These are phyloP conservation scores for Fraxinus floribunda DNA, from an alignment of 305 asterid genomes.

Conservation along the genomic window DNA sequence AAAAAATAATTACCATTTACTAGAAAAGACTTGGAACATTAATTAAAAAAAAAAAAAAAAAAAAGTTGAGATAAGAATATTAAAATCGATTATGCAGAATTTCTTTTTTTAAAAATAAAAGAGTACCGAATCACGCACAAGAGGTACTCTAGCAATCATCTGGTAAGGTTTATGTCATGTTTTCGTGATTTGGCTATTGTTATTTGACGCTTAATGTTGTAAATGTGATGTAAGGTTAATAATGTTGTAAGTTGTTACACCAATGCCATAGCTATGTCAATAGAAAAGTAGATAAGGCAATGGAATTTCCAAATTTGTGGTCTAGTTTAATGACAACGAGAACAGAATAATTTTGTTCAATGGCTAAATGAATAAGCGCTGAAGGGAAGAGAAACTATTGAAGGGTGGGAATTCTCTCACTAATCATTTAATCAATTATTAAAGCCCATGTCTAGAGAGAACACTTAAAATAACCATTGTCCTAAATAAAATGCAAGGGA, in stretches of 20 bases:
- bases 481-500: neutral
- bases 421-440: neutral
- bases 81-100: neutral
- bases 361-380: neutral
- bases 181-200: neutral
- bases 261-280: neutral
- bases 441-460: neutral
- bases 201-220: neutral
- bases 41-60: neutral
- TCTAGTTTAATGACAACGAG: neutral
- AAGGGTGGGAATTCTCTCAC: neutral
- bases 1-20: neutral
- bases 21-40: neutral
- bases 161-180: neutral
- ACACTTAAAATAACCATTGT: neutral
- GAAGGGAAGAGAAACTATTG: neutral
- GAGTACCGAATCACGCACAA: neutral
- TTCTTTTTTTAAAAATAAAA: neutral
- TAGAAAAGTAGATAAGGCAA: neutral
- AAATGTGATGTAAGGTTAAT: neutral
- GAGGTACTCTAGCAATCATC: neutral
- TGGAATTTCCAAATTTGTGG: neutral
- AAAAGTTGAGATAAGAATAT: neutral
- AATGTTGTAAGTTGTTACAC: neutral
- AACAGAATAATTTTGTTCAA: neutral